Base-by-base conservation (phyloP, 805 yeast species). In the Yarrowia sp. region DNA sequence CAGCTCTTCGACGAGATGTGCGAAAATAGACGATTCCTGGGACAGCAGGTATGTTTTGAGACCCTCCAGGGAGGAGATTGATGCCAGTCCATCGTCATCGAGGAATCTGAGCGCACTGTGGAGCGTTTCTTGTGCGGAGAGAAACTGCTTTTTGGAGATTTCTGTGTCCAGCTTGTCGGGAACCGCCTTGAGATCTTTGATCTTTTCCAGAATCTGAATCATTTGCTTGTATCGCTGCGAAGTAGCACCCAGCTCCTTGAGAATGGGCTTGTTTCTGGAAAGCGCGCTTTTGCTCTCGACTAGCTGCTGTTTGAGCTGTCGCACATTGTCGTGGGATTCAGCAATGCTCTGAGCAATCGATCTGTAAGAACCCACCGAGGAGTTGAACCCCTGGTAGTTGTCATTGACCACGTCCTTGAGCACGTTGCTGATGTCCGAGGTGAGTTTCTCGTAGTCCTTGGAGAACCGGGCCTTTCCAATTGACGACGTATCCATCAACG, bases 381-480 rank as follows among this genome's bases (percentile, higher is more conserved):
- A 89, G 76, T 91, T 92, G 79, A 94, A 92, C 1, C 91, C 88
- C 75, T 91, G 93, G 76, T 88, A 89, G 75, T 92, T 74, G 49
- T 72, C 90, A 72, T 89, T 89, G 38, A 93, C 97, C 1, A 93
- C 91, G 32, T 78, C 79, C 70, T 88, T 85, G 66, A 94, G 80
- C 35, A 87, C 84, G 16, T 75, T 75, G 15, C 87, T 85, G 12
- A 93, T 84, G 67, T 84, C 80, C 32, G 80, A 79, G 70, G 88
- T 86, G 55, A 92, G 77, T 59, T 84, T 83, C 52, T 83, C 80
- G 72, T 94, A 94, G 70, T 91, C 92, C 1, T 82, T 82, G 69
- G 83, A 82, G 70, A 88, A 85, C 73, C 88, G 89, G 0, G 97
- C 97, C 73, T 91, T 79, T 0, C 98, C 98, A n/a, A 92, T 95